These are phyloP conservation scores for Mucuna pruriens DNA, from an alignment of 306 rosid species.

Conservation along the genomic window DNA sequence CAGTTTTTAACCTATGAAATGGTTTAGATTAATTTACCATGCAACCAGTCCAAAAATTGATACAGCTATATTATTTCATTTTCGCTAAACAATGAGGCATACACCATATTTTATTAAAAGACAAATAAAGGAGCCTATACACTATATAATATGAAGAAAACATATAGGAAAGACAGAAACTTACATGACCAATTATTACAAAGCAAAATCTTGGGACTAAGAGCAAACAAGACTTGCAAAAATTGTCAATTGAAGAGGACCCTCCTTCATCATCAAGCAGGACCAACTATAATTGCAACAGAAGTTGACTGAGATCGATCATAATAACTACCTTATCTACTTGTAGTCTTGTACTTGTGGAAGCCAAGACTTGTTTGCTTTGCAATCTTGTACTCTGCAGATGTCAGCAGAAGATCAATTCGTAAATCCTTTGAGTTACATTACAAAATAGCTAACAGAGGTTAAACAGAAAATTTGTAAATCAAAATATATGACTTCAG, in stretches of 20 bases:
- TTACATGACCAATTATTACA: neutral
- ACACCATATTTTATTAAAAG: neutral
- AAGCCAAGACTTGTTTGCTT: slow-evolving; percentile 73
- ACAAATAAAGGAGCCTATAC: neutral
- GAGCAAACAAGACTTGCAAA: neutral
- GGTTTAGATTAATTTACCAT: neutral
- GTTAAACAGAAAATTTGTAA: slow-evolving; percentile 1
- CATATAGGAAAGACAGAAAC: neutral
- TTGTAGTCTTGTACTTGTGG: slow-evolving; percentile 63
- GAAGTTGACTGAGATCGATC: slow-evolving; percentile 6
- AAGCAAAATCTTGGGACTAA: neutral
- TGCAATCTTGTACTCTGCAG: slow-evolving; percentile 68
- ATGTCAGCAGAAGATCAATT: slow-evolving; percentile 31
- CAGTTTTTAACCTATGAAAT: neutral
- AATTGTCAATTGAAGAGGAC: neutral
- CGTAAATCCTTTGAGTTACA: slow-evolving; percentile 16
- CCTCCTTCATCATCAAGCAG: neutral
- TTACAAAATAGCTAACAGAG: slow-evolving; percentile 24
- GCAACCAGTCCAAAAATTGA: neutral
- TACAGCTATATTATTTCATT: neutral
- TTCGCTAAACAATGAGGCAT: neutral
- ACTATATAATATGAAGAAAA: neutral
- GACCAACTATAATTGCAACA: neutral
- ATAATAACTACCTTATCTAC: slow-evolving; percentile 65
- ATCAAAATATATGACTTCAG: neutral